Conservation (phyloP, 768 basidiomycete genomes). For the Suillus lakei region DNA sequence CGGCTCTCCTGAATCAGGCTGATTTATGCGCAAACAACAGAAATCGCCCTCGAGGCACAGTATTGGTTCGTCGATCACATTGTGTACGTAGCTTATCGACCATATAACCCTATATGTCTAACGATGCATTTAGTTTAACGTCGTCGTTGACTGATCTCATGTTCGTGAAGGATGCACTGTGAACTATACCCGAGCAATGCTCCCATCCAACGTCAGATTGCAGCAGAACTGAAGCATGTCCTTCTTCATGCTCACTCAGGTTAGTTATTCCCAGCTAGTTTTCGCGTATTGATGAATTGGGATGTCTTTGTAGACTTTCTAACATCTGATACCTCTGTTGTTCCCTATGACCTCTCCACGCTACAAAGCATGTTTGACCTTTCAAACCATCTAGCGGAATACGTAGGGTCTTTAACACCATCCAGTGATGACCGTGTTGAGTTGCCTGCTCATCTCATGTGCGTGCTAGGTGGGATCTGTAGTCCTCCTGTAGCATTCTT, state of each 20-base stretch:
- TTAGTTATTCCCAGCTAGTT: background rate
- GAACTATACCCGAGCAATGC: constrained; percentile 7
- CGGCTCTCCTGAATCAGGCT: background rate
- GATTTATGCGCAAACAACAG: constrained; percentile 12
- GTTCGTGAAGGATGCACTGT: constrained; percentile 11
- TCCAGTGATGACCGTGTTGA: background rate
- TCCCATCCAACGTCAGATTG: background rate
- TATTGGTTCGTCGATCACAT: constrained; percentile 25
- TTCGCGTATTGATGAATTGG: background rate
- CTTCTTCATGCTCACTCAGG: constrained; percentile 8
- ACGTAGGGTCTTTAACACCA: background rate
- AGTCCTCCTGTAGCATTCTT: background rate
- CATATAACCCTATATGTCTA: background rate
- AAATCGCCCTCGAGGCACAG: constrained; percentile 26
- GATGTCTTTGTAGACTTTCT: constrained; percentile 15
- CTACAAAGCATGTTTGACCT: constrained; percentile 8
- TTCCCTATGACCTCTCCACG: constrained; percentile 13
- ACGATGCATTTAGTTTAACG: background rate
- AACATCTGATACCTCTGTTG: constrained; percentile 9
- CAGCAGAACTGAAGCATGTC: constrained; percentile 4
- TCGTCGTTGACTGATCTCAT: background rate
- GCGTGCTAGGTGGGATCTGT: constrained; percentile 6
- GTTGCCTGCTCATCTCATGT: constrained; percentile 13
- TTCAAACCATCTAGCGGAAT: constrained; percentile 5
- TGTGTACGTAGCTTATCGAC: background rate